Conservation (phyloP, 2,329 filamentous ascomycete genomes). For the Aspergillus viridinutans region DNA sequence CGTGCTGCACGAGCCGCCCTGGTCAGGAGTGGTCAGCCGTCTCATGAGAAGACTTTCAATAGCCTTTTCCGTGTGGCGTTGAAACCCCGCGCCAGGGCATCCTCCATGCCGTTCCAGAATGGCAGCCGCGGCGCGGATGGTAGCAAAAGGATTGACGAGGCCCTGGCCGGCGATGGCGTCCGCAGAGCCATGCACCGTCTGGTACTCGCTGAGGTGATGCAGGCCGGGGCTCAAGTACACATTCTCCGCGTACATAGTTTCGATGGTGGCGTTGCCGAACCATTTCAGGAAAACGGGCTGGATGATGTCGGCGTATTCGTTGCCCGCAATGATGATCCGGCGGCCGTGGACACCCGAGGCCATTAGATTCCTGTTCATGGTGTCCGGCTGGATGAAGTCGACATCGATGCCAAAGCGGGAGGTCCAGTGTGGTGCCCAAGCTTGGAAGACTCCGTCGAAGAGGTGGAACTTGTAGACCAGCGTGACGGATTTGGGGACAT, state of each 20-base stretch:
- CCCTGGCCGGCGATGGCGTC: neutral
- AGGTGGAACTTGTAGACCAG: constrained; percentile 4
- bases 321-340: constrained; percentile 1
- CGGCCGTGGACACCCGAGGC: neutral
- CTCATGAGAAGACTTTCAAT: neutral
- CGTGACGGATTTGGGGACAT: neutral
- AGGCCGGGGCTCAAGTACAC: neutral
- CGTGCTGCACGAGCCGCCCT: neutral
- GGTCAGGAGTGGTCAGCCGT: neutral
- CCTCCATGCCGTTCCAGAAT: constrained; percentile 1
- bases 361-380: constrained; percentile 3
- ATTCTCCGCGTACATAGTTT: constrained; percentile 2
- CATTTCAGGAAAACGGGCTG: constrained; percentile 2
- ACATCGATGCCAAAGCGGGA: neutral
- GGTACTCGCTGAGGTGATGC: neutral
- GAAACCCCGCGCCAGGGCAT: neutral
- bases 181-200: constrained; percentile 3
- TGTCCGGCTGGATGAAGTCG: constrained; percentile 1
- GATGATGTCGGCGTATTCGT: constrained; percentile 5
- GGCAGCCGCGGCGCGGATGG: neutral
- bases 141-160: constrained; percentile 1
- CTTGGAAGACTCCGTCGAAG: constrained; percentile 2
- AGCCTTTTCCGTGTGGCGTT: neutral
- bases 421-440: constrained; percentile 1
- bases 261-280: neutral